phyloP scores from a whole-genome alignment of 768 basidiomycete genomes.

The Boletus rubroflammeus region DNA sequence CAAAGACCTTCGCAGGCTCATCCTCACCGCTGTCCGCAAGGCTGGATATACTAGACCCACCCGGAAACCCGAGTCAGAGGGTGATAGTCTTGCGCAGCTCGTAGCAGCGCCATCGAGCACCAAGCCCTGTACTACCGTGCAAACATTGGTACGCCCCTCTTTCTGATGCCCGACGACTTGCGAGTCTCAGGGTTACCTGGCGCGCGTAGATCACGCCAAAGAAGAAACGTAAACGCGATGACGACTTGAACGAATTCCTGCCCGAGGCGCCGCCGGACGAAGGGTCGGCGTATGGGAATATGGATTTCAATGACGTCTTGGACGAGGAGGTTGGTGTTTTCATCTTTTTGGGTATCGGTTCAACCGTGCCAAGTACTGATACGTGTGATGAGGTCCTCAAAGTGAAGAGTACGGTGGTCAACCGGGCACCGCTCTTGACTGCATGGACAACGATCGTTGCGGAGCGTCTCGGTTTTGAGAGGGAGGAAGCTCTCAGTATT shows the following conservation, averaged over 20 bases:
- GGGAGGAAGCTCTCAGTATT: conserved; percentile 89
- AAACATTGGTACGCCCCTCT: conserved; percentile 29
- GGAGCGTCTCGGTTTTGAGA: conserved; percentile 79
- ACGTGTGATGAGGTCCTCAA: conserved; percentile 48
- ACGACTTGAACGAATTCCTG: conserved; percentile 55
- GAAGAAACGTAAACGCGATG: conserved; percentile 45
- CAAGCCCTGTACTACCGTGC: conserved; percentile 22
- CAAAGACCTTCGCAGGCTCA: conserved; percentile 60
- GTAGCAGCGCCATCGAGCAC: conserved; percentile 6
- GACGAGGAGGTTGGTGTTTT: conserved; percentile 60
- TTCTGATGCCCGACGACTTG: background rate
- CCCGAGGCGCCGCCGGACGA: conserved; percentile 51
- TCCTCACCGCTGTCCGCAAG: conserved; percentile 58
- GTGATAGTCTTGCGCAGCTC: background rate
- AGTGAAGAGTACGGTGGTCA: conserved; percentile 63
- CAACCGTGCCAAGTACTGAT: conserved; percentile 1
- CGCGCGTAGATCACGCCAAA: conserved; percentile 43
- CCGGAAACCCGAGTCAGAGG: conserved; percentile 18
- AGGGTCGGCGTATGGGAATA: conserved; percentile 45
- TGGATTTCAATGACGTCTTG: conserved; percentile 70
- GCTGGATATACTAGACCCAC: conserved; percentile 47
- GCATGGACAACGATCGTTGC: conserved; percentile 90
- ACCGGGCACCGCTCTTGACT: conserved; percentile 93
- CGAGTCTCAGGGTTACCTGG: background rate
- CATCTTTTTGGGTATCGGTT: background rate